phyloP scores from a whole-genome alignment of 176 grass and related monocot species.

The Carex parvula region DNA sequence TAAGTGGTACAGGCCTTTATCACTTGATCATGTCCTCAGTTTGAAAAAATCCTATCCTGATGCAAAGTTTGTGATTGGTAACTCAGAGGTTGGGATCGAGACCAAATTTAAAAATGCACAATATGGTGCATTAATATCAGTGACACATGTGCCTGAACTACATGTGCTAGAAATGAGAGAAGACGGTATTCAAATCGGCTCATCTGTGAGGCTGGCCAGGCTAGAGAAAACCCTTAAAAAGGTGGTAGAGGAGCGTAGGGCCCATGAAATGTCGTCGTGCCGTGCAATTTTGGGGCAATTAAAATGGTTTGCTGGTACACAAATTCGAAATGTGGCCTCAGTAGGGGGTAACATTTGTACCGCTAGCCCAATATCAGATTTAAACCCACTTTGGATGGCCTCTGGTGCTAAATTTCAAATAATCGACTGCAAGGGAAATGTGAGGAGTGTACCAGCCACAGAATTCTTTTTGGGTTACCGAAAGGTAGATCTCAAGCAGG shows the following conservation, averaged over 20 bases:
- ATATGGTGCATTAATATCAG: conserved; percentile 64
- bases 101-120: conserved; percentile 86
- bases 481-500: conserved; percentile 66
- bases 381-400: conserved; percentile 97
- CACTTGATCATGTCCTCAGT: conserved; percentile 57
- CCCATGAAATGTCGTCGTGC: conserved; percentile 68
- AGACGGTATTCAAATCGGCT: conserved; percentile 79
- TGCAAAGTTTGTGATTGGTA: conserved; percentile 85
- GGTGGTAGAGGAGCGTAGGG: conserved; percentile 39
- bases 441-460: conserved; percentile 54
- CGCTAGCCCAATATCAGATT: conserved; percentile 97
- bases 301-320: conserved; percentile 97
- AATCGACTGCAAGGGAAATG: conserved; percentile 57
- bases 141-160: conserved; percentile 86
- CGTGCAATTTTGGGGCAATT: conserved; percentile 71
- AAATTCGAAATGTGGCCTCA: conserved; percentile 94
- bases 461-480: conserved; percentile 94
- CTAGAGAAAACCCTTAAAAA: conserved; percentile 69
- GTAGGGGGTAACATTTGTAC: conserved; percentile 98
- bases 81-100: conserved; percentile 88
- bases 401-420: conserved; percentile 67
- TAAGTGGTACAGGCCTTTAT: conserved; percentile 85
- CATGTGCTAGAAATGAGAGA: conserved; percentile 56
- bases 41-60: conserved; percentile 71
- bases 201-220: conserved; percentile 66